Evolutionary conservation across 495 filamentous ascomycete species (phyloP), one percentile per base, ranked within the genome.

Genomic region (Hypoxylon intermedium): DNA sequence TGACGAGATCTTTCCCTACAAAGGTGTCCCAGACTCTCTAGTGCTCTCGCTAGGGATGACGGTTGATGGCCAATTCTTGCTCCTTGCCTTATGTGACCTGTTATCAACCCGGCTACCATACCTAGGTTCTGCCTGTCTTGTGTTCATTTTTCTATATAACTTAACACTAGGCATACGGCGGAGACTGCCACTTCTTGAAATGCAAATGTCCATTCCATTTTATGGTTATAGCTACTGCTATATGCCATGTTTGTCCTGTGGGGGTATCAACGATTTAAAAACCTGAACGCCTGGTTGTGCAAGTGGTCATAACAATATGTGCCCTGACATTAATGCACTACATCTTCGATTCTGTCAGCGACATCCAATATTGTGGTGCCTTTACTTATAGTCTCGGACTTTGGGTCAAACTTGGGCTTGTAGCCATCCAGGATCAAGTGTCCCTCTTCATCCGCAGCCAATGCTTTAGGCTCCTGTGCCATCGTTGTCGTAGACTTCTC

Each of bases 1-100:
- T 82, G 80, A 82, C 65, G 83, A 83, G 77, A 82, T 80, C 78
- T 76, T 82, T 77, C 73, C 80, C 79, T 80, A 76, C 78, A 76
- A 81, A 93, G 91, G 91, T 94, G 91, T 96, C 91, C 90, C 89
- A 71, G 88, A 93, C 83, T 91, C 87, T 83, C 76, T 73, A 66
- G 70, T 60, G 67, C 66, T 69, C 58, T 69, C 58, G 72, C 61
- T 68, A 79, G 78, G 74, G 89, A 89, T 84, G 85, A 94, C 67
- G 90, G 90, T 96, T 90, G 91, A 96, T 90, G 85, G 91, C 91
- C 91, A 94, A 85, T 79, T 75, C 73, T 75, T 71, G 60, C 64
- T 66, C 67, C 53, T 56, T 46, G 36, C 52, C 13, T 34, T 26
- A 41, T 6, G 57, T 70, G 60, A 65, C 34, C 46, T 48, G 47